Conservation (phyloP, 2,329 filamentous ascomycete genomes). For the Kalmusia sp. region DNA sequence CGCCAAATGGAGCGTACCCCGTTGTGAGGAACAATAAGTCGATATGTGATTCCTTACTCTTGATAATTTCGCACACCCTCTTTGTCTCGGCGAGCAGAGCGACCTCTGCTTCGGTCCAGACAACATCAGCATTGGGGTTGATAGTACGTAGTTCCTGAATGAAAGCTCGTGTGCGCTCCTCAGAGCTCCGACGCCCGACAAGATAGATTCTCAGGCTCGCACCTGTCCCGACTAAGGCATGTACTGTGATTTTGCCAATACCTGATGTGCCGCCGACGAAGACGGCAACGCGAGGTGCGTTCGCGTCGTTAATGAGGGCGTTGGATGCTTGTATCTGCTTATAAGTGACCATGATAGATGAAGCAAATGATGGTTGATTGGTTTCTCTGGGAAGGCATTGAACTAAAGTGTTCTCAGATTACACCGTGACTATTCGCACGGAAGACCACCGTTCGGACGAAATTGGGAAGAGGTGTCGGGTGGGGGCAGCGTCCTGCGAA, state of each 20-base stretch:
- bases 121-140: conserved; percentile 51
- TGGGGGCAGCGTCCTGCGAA: too few relatives aligned
- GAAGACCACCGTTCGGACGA: too few relatives aligned
- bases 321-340: conserved; percentile 5
- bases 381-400: too few relatives aligned
- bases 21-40: conserved; percentile 56
- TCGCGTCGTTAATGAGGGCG: conserved; percentile 44
- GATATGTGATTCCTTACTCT: conserved; percentile 45
- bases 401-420: not conserved
- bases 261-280: conserved; percentile 55
- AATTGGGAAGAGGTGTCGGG: too few relatives aligned
- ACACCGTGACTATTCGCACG: not conserved
- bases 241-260: conserved; percentile 53
- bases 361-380: not conserved
- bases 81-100: conserved; percentile 54
- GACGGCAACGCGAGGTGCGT: conserved; percentile 14
- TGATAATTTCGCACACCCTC: conserved; percentile 50
- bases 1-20: conserved; percentile 54
- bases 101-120: conserved; percentile 54
- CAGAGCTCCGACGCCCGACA: conserved; percentile 51
- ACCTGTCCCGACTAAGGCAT: conserved; percentile 46
- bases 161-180: conserved; percentile 38
- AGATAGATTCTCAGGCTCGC: conserved; percentile 51
- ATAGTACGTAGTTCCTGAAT: conserved; percentile 45
- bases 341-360: conserved; percentile 3